phyloP scores from a whole-genome alignment of 768 basidiomycete genomes.

The Lactarius pseudohatsudake region DNA sequence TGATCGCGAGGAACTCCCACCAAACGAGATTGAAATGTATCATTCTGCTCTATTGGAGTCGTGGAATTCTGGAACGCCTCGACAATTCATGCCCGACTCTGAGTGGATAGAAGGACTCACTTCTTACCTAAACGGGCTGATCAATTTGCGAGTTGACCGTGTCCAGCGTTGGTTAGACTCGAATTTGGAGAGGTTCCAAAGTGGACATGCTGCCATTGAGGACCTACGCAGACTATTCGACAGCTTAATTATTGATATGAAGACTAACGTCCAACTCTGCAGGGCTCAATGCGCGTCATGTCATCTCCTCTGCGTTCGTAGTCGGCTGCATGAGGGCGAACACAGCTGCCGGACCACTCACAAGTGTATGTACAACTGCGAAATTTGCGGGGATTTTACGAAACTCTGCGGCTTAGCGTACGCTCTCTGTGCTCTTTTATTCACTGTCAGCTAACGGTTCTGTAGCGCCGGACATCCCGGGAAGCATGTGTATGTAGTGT shows the following conservation, averaged over 20 bases:
- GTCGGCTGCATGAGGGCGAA: slow-evolving; percentile 44
- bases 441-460: not conserved
- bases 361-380: slow-evolving; percentile 45
- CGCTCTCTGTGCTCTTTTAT: slow-evolving; percentile 26
- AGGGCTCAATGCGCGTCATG: slow-evolving; percentile 47
- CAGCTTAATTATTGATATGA: slow-evolving; percentile 45
- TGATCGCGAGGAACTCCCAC: slow-evolving; percentile 21
- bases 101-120: slow-evolving; percentile 45
- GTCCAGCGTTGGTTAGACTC: slow-evolving; percentile 52
- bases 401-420: slow-evolving; percentile 49
- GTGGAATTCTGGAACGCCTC: slow-evolving; percentile 38
- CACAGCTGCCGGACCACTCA: slow-evolving; percentile 57
- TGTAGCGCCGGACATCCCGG: slow-evolving; percentile 57
- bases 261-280: slow-evolving; percentile 49
- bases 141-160: slow-evolving; percentile 46
- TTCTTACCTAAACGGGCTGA: slow-evolving; percentile 41
- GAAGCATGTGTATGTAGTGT: slow-evolving; percentile 48
- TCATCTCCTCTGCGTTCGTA: slow-evolving; percentile 48
- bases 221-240: slow-evolving; percentile 47
- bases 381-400: slow-evolving; percentile 41
- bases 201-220: slow-evolving; percentile 45
- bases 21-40: slow-evolving; percentile 31
- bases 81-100: slow-evolving; percentile 41
- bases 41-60: slow-evolving; percentile 31
- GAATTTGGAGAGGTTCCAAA: slow-evolving; percentile 50